A percentile compares a stretch with the other conserved stretches of the same genome.
phyloP scores from a whole-genome alignment of 352 stramenopile species.

The Aphanomyces euteiches region DNA sequence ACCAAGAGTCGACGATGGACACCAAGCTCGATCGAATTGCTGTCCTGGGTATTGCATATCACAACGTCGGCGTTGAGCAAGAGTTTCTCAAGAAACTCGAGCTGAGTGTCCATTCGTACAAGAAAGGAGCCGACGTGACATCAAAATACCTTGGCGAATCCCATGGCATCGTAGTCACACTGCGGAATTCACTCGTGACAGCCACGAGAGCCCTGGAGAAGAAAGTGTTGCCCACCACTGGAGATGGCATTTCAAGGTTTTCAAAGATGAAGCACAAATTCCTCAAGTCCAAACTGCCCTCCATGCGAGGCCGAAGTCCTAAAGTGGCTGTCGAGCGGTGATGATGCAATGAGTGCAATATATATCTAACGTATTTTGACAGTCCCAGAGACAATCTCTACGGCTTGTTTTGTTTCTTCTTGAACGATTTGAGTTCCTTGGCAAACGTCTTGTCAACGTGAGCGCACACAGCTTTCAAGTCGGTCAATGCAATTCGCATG shows the following conservation, averaged over 20 bases:
- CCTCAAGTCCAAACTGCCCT: neutral
- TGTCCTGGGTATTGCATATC: conserved; percentile 92
- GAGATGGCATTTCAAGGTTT: conserved; percentile 52
- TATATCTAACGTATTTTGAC: neutral
- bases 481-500: conserved; percentile 66
- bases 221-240: conserved; percentile 44
- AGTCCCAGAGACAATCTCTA: neutral
- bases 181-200: conserved; percentile 86
- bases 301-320: neutral
- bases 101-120: conserved; percentile 86
- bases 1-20: conserved; percentile 26
- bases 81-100: conserved; percentile 94
- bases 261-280: conserved; percentile 30
- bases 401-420: conserved; percentile 66
- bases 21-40: conserved; percentile 85
- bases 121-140: conserved; percentile 88
- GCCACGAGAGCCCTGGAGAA: conserved; percentile 61
- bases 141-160: conserved; percentile 78
- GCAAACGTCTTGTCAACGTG: conserved; percentile 70
- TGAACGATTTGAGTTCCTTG: conserved; percentile 81
- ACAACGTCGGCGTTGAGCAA: conserved; percentile 94
- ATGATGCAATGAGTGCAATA: neutral
- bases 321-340: conserved; percentile 18
- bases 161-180: conserved; percentile 89
- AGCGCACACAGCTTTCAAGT: conserved; percentile 68